Evolutionary conservation across 2,329 filamentous ascomycete genomes (phyloP).

Genomic region (Sordariomycetes sp.): DNA sequence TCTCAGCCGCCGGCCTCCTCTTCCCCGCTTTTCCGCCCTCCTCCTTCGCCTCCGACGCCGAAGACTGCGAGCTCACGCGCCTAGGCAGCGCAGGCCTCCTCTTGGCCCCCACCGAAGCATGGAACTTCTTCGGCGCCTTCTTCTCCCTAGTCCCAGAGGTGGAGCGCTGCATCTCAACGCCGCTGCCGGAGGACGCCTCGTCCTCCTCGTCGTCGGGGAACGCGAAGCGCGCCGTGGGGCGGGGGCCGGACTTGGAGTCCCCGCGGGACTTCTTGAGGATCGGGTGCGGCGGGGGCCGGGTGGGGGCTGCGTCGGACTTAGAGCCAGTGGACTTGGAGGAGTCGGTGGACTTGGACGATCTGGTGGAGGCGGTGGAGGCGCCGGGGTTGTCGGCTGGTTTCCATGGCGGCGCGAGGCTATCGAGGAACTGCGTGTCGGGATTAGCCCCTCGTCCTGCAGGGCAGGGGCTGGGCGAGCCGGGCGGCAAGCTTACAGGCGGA

Average conservation of each 20-base stretch:
- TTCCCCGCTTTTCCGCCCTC: conserved; percentile 16
- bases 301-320: conserved; percentile 16
- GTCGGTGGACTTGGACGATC: not conserved
- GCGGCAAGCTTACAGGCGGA: conserved; percentile 19
- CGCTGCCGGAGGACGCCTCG: conserved; percentile 26
- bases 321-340: conserved; percentile 19
- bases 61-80: conserved; percentile 33
- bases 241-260: conserved; percentile 36
- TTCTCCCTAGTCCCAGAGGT: conserved; percentile 10
- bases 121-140: conserved; percentile 18
- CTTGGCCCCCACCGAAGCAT: conserved; percentile 26
- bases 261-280: conserved; percentile 47
- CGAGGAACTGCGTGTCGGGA: not conserved
- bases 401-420: not conserved
- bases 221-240: conserved; percentile 48
- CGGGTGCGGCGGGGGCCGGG: conserved; percentile 35
- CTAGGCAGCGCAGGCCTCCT: conserved; percentile 30
- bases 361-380: conserved; percentile 4
- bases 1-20: not conserved
- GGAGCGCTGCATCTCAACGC: conserved; percentile 17
- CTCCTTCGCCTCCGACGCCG: conserved; percentile 16
- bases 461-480: not conserved
- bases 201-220: conserved; percentile 33
- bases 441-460: not conserved
- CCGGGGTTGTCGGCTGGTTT: conserved; percentile 11